A percentile compares a stretch with the other conserved stretches of the same genome.
Conservation (phyloP, 2,329 filamentous ascomycete genomes). For the Coniochaeta hoffmannii region DNA sequence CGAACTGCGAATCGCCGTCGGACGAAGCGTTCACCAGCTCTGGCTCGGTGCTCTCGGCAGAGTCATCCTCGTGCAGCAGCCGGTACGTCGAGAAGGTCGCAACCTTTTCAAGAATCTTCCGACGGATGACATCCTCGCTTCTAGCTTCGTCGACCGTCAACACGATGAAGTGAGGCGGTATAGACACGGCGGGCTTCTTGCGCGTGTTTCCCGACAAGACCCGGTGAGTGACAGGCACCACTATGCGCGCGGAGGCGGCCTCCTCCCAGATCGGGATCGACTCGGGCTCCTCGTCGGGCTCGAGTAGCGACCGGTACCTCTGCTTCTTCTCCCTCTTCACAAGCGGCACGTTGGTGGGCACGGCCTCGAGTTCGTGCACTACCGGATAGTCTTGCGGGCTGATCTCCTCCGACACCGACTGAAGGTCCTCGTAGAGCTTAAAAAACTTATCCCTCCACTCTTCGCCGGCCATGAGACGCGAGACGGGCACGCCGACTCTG, state of each 20-base stretch:
- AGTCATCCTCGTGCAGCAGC: constrained; percentile 44
- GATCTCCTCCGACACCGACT: constrained; percentile 66
- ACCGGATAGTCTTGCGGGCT: constrained; percentile 57
- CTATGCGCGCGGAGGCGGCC: constrained; percentile 54
- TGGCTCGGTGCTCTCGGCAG: constrained; percentile 50
- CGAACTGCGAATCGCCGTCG: constrained; percentile 61
- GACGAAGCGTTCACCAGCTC: constrained; percentile 61
- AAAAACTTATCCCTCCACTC: constrained; percentile 81
- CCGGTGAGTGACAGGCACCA: constrained; percentile 67
- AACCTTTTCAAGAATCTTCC: constrained; percentile 72
- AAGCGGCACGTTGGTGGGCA: constrained; percentile 69
- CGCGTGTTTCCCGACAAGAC: constrained; percentile 21
- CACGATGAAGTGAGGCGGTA: constrained; percentile 63
- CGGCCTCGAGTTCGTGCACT: constrained; percentile 68
- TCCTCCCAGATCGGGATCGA: constrained; percentile 49
- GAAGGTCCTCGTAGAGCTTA: constrained; percentile 69
- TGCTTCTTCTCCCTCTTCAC: constrained; percentile 36
- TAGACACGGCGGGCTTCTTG: constrained; percentile 10
- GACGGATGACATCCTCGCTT: constrained; percentile 62
- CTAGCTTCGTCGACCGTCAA: constrained; percentile 64
- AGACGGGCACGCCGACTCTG: constrained; percentile 55
- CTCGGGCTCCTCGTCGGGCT: constrained; percentile 36
- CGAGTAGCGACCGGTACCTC: constrained; percentile 42
- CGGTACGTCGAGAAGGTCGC: constrained; percentile 68
- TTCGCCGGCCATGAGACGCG: constrained; percentile 71